These are phyloP conservation scores for Corynascus novoguineensis DNA, from an alignment of 495 filamentous ascomycete genomes.

Conservation along the genomic window DNA sequence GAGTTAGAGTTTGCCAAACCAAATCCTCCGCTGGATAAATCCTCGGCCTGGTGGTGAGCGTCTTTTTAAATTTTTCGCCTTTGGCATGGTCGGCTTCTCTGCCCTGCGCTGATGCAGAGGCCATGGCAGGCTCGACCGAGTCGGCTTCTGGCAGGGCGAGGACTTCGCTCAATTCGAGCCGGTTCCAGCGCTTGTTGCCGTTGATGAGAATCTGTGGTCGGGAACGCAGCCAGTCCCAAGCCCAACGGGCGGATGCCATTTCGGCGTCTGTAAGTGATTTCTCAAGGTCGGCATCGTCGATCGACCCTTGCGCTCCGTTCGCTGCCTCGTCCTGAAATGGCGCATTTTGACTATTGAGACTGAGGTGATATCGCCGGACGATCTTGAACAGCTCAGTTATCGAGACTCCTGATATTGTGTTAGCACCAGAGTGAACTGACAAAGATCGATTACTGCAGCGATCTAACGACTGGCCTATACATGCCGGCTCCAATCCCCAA, in stretches of 20 bases:
- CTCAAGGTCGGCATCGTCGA: slow-evolving; percentile 19
- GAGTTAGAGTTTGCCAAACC: slow-evolving; percentile 73
- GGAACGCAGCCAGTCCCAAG: slow-evolving; percentile 42
- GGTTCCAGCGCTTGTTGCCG: slow-evolving; percentile 36
- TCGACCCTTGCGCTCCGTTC: not conserved
- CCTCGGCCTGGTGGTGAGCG: slow-evolving; percentile 27
- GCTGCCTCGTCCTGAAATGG: slow-evolving; percentile 4
- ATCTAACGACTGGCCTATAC: no score
- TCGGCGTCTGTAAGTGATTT: slow-evolving; percentile 23
- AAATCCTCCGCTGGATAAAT: slow-evolving; percentile 40
- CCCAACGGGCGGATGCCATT: slow-evolving; percentile 34
- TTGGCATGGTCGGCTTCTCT: slow-evolving; percentile 10
- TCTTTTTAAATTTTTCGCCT: slow-evolving; percentile 20
- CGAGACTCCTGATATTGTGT: slow-evolving; percentile 23
- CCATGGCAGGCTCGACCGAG: slow-evolving; percentile 3
- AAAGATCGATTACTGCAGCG: not conserved
- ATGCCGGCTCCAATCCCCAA: not conserved
- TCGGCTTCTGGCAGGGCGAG: slow-evolving; percentile 37
- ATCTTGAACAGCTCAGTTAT: slow-evolving; percentile 26
- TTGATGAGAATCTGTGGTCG: slow-evolving; percentile 42
- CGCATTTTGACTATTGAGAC: slow-evolving; percentile 10
- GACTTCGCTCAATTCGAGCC: slow-evolving; percentile 36
- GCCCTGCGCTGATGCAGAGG: not conserved
- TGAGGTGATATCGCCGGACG: slow-evolving; percentile 28
- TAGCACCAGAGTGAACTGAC: slow-evolving; percentile 7